Evolutionary conservation across 2,329 filamentous ascomycete species (phyloP).

Genomic region (Diaporthe sp.): DNA sequence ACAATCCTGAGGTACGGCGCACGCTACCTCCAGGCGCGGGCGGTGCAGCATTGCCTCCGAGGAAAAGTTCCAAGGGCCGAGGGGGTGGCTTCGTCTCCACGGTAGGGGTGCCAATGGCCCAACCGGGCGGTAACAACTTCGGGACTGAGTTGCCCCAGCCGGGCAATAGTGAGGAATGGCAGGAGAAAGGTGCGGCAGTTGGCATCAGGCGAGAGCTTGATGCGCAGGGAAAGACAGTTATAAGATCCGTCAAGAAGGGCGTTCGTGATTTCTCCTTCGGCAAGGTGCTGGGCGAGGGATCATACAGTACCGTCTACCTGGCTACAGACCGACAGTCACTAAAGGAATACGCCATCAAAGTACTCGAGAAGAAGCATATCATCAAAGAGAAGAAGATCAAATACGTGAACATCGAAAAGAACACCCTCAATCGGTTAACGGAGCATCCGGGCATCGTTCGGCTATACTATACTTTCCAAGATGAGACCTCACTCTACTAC

Average conservation of each 20-base stretch:
- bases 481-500: conserved; percentile 95
- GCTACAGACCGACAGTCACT: conserved; percentile 93
- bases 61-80: conserved; percentile 80
- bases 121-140: conserved; percentile 40
- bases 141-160: conserved; percentile 55
- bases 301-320: conserved; percentile 94
- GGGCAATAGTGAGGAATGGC: conserved; percentile 89
- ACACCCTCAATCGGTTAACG: conserved; percentile 94
- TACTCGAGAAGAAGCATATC: conserved; percentile 97
- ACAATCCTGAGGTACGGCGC: conserved; percentile 67
- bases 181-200: conserved; percentile 92
- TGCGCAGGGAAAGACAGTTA: conserved; percentile 81
- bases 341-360: conserved; percentile 98
- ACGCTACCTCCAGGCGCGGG: conserved; percentile 50
- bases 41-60: conserved; percentile 74
- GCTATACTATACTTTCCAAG: conserved; percentile 98
- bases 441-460: conserved; percentile 97
- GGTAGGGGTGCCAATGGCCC: conserved; percentile 55
- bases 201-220: conserved; percentile 86
- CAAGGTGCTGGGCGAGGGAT: conserved; percentile 90
- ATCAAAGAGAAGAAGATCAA: conserved; percentile 99
- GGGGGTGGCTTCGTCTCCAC: conserved; percentile 64
- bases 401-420: conserved; percentile 99
- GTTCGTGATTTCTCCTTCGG: conserved; percentile 98
- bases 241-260: conserved; percentile 92